phyloP scores from a whole-genome alignment of 2,329 filamentous ascomycete genomes.

The Alternaria sp. region DNA sequence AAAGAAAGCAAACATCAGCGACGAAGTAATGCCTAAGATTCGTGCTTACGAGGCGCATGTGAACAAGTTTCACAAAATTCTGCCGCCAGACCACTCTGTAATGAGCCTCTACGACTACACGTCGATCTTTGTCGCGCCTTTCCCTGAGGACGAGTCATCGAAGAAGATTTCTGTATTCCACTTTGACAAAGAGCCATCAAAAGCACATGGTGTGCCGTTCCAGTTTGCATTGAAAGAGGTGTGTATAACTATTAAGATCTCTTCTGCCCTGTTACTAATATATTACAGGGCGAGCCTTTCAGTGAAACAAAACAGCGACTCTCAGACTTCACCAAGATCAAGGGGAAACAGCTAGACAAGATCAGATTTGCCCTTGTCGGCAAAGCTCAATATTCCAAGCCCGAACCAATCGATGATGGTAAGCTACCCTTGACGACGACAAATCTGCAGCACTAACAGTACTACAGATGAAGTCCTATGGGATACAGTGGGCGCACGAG shows the following conservation, averaged over 20 bases:
- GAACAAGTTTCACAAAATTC: conserved; percentile 84
- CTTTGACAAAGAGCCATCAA: conserved; percentile 87
- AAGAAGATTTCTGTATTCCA: conserved; percentile 87
- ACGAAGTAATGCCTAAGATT: conserved; percentile 77
- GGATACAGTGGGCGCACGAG: conserved; percentile 51
- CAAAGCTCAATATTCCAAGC: conserved; percentile 75
- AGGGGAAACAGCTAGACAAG: conserved; percentile 98
- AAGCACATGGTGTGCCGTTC: conserved; percentile 90
- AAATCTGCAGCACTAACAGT: conserved; percentile 18
- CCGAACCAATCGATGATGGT: conserved; percentile 89
- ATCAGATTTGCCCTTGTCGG: conserved; percentile 88
- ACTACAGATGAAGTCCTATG: conserved; percentile 56
- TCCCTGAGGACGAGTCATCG: conserved; percentile 72
- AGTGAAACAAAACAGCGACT: conserved; percentile 93
- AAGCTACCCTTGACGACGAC: conserved; percentile 50
- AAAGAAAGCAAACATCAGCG: conserved; percentile 81
- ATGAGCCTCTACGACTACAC: conserved; percentile 86
- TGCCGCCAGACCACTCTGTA: conserved; percentile 76
- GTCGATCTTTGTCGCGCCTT: conserved; percentile 79
- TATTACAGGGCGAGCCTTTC: conserved; percentile 77
- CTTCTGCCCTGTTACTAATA: conserved; percentile 31
- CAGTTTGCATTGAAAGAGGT: conserved; percentile 86
- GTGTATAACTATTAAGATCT: conserved; percentile 20
- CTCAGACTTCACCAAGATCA: conserved; percentile 90
- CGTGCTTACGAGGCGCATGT: conserved; percentile 84